phyloP scores from a whole-genome alignment of 2,329 filamentous ascomycete species.

The Westerdykella ornata region DNA sequence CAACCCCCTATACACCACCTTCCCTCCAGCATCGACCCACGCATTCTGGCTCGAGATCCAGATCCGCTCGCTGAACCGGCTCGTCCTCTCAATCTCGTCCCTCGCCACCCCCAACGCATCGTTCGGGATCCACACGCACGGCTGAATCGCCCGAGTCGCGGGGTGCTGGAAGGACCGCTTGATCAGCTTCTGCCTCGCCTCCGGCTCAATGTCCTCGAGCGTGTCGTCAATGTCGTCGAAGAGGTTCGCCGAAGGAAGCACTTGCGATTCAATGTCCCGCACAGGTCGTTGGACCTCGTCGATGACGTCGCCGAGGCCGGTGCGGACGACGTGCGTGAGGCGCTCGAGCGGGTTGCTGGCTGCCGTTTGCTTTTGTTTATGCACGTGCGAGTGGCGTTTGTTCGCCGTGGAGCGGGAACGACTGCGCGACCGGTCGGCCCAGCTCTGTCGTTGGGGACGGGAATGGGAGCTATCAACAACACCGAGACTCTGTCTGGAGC shows the following conservation, averaged over 20 bases:
- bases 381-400: constrained; percentile 12
- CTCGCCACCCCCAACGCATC: constrained; percentile 87
- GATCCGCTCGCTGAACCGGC: constrained; percentile 64
- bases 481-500: background rate
- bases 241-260: constrained; percentile 66
- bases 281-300: constrained; percentile 27
- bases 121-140: constrained; percentile 87
- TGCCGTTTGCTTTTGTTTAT: constrained; percentile 12
- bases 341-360: constrained; percentile 23
- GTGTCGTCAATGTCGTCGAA: constrained; percentile 87
- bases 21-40: constrained; percentile 72
- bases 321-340: background rate
- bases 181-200: constrained; percentile 78
- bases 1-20: constrained; percentile 75
- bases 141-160: constrained; percentile 74
- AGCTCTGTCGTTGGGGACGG: constrained; percentile 14
- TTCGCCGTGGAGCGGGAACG: constrained; percentile 22
- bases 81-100: constrained; percentile 77
- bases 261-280: constrained; percentile 39
- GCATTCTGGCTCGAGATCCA: constrained; percentile 95
- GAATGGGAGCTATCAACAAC: constrained; percentile 9
- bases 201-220: constrained; percentile 86
- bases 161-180: constrained; percentile 86
- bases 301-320: constrained; percentile 22
- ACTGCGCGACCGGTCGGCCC: constrained; percentile 27